phyloP scores from a whole-genome alignment of 495 filamentous ascomycete species.

The Xylaria intraflava region DNA sequence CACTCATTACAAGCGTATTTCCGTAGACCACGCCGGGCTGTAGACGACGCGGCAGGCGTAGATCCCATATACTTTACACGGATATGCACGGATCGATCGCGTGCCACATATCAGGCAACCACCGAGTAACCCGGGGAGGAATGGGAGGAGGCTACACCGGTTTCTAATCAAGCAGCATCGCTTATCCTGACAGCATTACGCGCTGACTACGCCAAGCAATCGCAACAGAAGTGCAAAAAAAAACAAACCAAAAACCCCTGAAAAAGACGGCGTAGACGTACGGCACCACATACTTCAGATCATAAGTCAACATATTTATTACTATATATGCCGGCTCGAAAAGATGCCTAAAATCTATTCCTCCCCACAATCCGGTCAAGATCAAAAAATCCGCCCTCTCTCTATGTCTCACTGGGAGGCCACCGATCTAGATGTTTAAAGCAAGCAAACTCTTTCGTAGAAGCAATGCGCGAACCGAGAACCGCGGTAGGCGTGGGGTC shows the following conservation, averaged over 20 bases:
- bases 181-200: no score
- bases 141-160: not conserved
- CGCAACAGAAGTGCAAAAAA: no score
- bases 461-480: not conserved
- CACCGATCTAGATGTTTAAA: conserved; percentile 5
- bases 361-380: not conserved
- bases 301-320: conserved; percentile 5
- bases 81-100: not conserved
- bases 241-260: no score
- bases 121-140: not conserved
- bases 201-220: no score
- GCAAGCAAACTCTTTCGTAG: conserved; percentile 1
- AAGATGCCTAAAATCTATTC: conserved; percentile 1
- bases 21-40: no score
- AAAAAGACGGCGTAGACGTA: no score
- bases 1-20: no score
- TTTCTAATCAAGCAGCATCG: no score
- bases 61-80: no score
- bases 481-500: not conserved
- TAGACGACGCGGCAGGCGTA: no score
- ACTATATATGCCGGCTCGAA: conserved; percentile 8
- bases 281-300: no score
- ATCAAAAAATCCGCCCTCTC: not conserved
- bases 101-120: not conserved
- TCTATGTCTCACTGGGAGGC: conserved; percentile 8